A percentile compares a stretch with the other conserved stretches of the same genome.
Evolutionary conservation across 176 grass and related monocot genomes (phyloP).

Genomic region (Neostapfia colusana): DNA sequence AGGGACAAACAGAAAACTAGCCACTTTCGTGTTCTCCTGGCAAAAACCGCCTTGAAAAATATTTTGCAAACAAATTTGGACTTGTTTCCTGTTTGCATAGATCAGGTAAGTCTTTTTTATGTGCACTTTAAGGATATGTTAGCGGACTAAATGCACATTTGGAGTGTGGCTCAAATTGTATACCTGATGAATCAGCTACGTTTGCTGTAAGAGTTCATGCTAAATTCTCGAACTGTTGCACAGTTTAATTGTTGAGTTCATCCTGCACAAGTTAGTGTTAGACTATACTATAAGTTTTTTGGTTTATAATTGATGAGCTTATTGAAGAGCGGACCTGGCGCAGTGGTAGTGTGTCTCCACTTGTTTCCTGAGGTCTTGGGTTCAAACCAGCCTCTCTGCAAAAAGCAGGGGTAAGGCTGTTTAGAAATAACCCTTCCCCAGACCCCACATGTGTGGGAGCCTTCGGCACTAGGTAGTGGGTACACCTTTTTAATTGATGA

Average conservation of each 20-base stretch:
- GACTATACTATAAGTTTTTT: not conserved
- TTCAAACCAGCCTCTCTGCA: too few relatives aligned
- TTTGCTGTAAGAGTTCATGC: not conserved
- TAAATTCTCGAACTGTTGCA: slow-evolving; percentile 24
- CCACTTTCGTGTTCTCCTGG: slow-evolving; percentile 81
- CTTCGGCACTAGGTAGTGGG: too few relatives aligned
- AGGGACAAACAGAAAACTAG: slow-evolving; percentile 80
- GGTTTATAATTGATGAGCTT: not conserved
- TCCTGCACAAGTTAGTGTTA: slow-evolving; percentile 6
- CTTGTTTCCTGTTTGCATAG: slow-evolving; percentile 91
- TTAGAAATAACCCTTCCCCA: too few relatives aligned
- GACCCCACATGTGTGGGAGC: too few relatives aligned
- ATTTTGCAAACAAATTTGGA: slow-evolving; percentile 93
- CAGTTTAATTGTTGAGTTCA: slow-evolving; percentile 13
- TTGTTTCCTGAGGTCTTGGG: too few relatives aligned
- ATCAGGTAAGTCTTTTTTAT: slow-evolving; percentile 59
- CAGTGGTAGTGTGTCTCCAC: too few relatives aligned
- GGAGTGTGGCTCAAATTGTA: not conserved
- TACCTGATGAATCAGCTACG: slow-evolving; percentile 25
- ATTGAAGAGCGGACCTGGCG: too few relatives aligned
- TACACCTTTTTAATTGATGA: not conserved
- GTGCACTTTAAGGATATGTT: slow-evolving; percentile 22
- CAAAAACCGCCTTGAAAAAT: slow-evolving; percentile 91
- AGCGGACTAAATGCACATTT: slow-evolving; percentile 24
- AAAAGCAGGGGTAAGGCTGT: too few relatives aligned